Evolutionary conservation across 768 basidiomycete genomes (phyloP).

Genomic region (Pulveroboletus ravenelii): DNA sequence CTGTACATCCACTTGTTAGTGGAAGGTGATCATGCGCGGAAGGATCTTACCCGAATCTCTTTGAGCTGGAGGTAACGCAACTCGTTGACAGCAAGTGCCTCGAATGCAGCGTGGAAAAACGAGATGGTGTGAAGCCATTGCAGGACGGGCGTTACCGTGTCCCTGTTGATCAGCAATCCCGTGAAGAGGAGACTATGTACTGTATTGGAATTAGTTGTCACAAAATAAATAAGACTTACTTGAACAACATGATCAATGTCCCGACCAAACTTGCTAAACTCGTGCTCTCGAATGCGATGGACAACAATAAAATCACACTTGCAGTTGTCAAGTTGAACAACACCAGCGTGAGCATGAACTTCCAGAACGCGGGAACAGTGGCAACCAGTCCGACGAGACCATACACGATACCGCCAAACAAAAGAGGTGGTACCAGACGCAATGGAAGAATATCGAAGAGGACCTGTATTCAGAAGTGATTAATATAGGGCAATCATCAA

Average conservation of each 20-base stretch:
- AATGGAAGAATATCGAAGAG: slow-evolving; percentile 96
- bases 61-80: slow-evolving; percentile 89
- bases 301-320: slow-evolving; percentile 84
- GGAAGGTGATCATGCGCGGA: neutral
- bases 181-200: slow-evolving; percentile 81
- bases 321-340: slow-evolving; percentile 97
- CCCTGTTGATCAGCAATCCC: slow-evolving; percentile 91
- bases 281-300: slow-evolving; percentile 81
- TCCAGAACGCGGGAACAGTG: slow-evolving; percentile 89
- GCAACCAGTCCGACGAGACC: slow-evolving; percentile 93
- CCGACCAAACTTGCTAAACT: slow-evolving; percentile 93
- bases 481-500: neutral
- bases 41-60: slow-evolving; percentile 71
- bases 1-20: slow-evolving; percentile 37
- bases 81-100: slow-evolving; percentile 97
- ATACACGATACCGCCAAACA: slow-evolving; percentile 95
- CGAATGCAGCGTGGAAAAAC: slow-evolving; percentile 99
- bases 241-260: slow-evolving; percentile 95
- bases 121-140: slow-evolving; percentile 88
- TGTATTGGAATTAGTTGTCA: slow-evolving; percentile 6
- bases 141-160: slow-evolving; percentile 65
- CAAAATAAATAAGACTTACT: slow-evolving; percentile 51
- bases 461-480: slow-evolving; percentile 43
- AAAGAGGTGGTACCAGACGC: slow-evolving; percentile 88
- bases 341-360: slow-evolving; percentile 93